Base-by-base conservation (phyloP, 495 filamentous ascomycete genomes). In the Xylaria sp. region DNA sequence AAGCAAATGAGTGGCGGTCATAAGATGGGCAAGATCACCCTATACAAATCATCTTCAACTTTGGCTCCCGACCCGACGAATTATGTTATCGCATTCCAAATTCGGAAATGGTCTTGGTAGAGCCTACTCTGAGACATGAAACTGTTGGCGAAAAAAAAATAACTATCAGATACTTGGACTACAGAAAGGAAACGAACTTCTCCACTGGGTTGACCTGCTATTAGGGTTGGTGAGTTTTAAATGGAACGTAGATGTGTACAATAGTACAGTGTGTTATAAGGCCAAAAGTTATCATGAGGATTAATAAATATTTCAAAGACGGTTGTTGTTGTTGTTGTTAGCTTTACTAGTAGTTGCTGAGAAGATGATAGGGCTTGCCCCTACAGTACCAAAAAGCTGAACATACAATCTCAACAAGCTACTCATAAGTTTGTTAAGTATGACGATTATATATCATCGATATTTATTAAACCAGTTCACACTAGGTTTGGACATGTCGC, bases 1-100 rank as follows among this genome's bases (percentile, higher is more conserved):
- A 72, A 35, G 44, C n/a, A 37, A 68, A 72, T 12, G 53, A 72
- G 71, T 68, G 67, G 59, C 66, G 26, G 40, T 70, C 68, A 24
- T 55, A 70, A 12, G 64, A 67, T 67, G 21, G 12, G 19, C 33
- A 29, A 37, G 33, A 59, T 37, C 59, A 43, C 29, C 26, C 29
- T 4, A 8, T 21, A 21, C 19, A 24, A 5, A 37, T 24, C 57
- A 37, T 29, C 58, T 24, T 35, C 31, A 5, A 43, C 37, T 24
- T 41, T n/a, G 21, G 59, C 37, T 43, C 59, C 26, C 3, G 59
- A 29, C 21, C 21, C 14, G 2, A 62, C 7, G 11, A 43, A n/a
- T 24, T 43, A 43, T 41, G 59, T 12, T 41, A 41, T 62, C 17
- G 35, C 21, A 41, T 62, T 29, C 21, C 11, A 26, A 35, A 17